Evolutionary conservation across 768 basidiomycete genomes (phyloP).

Genomic region (Suillus ampliporus): DNA sequence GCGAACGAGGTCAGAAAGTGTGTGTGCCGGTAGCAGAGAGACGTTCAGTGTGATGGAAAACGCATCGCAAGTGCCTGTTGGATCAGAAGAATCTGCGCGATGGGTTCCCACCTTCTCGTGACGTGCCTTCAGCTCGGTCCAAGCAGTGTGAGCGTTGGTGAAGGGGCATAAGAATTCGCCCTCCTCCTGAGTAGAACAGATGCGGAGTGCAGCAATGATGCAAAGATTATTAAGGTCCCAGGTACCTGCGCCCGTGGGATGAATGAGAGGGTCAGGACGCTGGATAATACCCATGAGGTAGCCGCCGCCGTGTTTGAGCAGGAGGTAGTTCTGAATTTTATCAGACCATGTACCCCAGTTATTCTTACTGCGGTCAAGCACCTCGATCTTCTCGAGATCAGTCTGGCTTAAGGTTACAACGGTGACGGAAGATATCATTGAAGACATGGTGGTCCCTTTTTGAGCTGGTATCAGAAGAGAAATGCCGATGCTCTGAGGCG

Average conservation of each 20-base stretch:
- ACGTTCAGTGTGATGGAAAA: conserved; percentile 9
- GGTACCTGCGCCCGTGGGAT: background rate
- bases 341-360: background rate
- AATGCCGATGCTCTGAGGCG: no score
- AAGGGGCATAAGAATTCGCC: background rate
- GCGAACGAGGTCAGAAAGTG: conserved; percentile 16
- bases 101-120: conserved; percentile 21
- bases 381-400: background rate
- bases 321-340: background rate
- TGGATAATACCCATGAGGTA: background rate
- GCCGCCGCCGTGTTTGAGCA: background rate
- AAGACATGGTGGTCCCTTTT: no score
- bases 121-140: conserved; percentile 14
- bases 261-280: background rate
- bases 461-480: no score
- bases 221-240: background rate
- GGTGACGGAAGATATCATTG: no score
- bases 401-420: no score
- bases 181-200: background rate
- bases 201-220: background rate
- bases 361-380: background rate
- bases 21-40: conserved; percentile 7
- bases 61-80: conserved; percentile 20
- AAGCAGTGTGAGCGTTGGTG: conserved; percentile 11
- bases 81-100: conserved; percentile 23